Evolutionary conservation across 1,139 yeast species (phyloP), one percentile per base, ranked within the genome.

Genomic region (Suhomyces taliae): DNA sequence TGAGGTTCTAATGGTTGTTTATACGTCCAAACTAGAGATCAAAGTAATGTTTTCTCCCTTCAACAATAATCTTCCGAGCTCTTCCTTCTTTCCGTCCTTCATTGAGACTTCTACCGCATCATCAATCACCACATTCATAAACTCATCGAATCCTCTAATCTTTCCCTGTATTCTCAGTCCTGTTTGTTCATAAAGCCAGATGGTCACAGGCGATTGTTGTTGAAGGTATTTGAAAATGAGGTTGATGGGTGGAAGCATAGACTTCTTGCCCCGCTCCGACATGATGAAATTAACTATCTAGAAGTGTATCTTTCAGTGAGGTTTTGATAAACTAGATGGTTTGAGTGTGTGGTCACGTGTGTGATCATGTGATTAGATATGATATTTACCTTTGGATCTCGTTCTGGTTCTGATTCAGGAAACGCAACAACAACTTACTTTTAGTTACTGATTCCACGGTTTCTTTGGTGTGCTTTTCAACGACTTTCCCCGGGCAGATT

Each of bases 11-110:
- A 27, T 19, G 4, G 24, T 19, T 19, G 4, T 19, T 53, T 57
- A 72, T 36, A 66, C 66, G 40, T 78, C 84, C 51, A 77, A 62
- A 53, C 81, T 75, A 10, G 91, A 79, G 27, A 93, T 87, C 53
- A 91, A 72, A 14, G 97, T 87, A 46, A 95, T 89, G 63, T 90
- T 95, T 62, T 95, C 99, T 4, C 99, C 99, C 65, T 93, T 93
- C 49, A 95, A 72, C 55, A 95, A 66, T 33, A 93, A 81, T 48
- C 88, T 67, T 15, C 79, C 80, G 46, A 76, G 55, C 61, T 69
- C 45, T 37, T 67, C 72, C 45, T 60, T 62, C 9, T 70, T 55
- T n/a, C 82, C 80, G 47, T 76, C 74, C 50, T 63, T 45, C 46
- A 65, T 64, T 54, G 76, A 61, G 59, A 87, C 70, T 58, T 93